phyloP scores from a whole-genome alignment of 2,329 filamentous ascomycete species.

The Botrytis porri region DNA sequence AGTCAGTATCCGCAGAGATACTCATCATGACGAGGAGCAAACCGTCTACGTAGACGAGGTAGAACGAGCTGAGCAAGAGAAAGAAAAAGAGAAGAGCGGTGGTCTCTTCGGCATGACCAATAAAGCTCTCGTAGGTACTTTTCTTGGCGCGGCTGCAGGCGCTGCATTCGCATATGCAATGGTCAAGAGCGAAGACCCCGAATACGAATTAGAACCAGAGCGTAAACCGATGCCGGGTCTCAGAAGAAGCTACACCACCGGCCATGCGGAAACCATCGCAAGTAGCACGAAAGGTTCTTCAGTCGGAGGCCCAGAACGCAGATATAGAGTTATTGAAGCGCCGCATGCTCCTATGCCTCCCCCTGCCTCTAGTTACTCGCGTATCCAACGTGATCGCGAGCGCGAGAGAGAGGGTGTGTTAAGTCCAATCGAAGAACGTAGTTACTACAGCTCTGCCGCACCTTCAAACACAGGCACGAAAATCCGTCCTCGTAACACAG shows the following conservation, averaged over 20 bases:
- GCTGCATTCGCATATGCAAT: slow-evolving; percentile 75
- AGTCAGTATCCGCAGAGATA: slow-evolving; percentile 8
- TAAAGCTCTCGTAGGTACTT: slow-evolving; percentile 68
- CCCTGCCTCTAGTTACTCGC: slow-evolving; percentile 9
- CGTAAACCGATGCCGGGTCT: not conserved
- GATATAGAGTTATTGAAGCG: slow-evolving; percentile 16
- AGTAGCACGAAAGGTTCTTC: slow-evolving; percentile 5
- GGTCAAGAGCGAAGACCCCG: slow-evolving; percentile 53
- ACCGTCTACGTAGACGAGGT: slow-evolving; percentile 21
- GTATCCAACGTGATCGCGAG: slow-evolving; percentile 11
- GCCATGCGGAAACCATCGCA: slow-evolving; percentile 14
- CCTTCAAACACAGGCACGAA: slow-evolving; percentile 1
- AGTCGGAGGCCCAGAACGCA: not conserved
- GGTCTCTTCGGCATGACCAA: slow-evolving; percentile 46
- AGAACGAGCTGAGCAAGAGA: slow-evolving; percentile 22
- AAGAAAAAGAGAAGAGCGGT: slow-evolving; percentile 14
- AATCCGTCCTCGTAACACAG: not conserved
- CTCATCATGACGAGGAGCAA: slow-evolving; percentile 4
- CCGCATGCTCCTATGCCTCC: slow-evolving; percentile 13
- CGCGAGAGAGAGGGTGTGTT: slow-evolving; percentile 10
- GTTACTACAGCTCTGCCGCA: slow-evolving; percentile 4
- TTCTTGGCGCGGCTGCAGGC: slow-evolving; percentile 76
- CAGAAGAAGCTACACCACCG: slow-evolving; percentile 10
- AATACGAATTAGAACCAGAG: slow-evolving; percentile 12
- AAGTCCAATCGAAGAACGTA: slow-evolving; percentile 4